Base-by-base conservation (phyloP, 352 stramenopile species). In the Thalassiosira allenii region DNA sequence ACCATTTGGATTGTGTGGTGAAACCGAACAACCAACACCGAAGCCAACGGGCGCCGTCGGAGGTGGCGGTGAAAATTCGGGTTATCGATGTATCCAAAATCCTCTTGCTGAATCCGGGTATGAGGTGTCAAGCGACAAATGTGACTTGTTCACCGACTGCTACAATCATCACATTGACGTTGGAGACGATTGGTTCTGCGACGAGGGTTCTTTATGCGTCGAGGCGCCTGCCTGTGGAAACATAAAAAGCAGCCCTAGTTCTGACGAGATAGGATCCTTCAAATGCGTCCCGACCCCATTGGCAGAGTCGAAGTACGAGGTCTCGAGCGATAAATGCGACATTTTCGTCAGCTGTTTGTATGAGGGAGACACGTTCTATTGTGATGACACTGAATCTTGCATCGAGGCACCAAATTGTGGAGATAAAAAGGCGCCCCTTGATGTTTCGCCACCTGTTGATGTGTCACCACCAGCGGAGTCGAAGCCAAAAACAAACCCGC, bases 131-230 rank as follows among this genome's bases (percentile, higher is more conserved):
- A 52, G 30, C n/a, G 70, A 85, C 32, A 85, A 85, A 66, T 85
- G 77, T 37, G 61, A 66, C 22, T 54, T 81, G 27, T 85, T 81
- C 49, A 47, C 52, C 11, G 47, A 79, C 33, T 84, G 76, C 37
- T 85, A 62, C 33, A 80, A 85, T 47, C 34, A 59, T 51, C 57
- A 85, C 12, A 77, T 80, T 49, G 66, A 78, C 56, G 37, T 81
- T 81, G 77, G 64, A 6, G 77, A 85, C 49, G 77, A 85, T 67
- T 85, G 69, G 70, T 85, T 78, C 56, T 85, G 77, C 32, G 58
- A 79, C 17, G 70, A 81, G 40, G 29, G 49, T 53, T 43, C 59
- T 47, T 17, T 59, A 8, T 85, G 77, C 54, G 62, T 81, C 29
- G 67, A 75, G 27, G 64, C 54, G 34, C 41, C 58, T 51, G 43